A percentile compares a stretch with the other conserved stretches of the same genome.
Evolutionary conservation across 2,329 filamentous ascomycete species (phyloP).

Genomic region (Cercospora janseana): DNA sequence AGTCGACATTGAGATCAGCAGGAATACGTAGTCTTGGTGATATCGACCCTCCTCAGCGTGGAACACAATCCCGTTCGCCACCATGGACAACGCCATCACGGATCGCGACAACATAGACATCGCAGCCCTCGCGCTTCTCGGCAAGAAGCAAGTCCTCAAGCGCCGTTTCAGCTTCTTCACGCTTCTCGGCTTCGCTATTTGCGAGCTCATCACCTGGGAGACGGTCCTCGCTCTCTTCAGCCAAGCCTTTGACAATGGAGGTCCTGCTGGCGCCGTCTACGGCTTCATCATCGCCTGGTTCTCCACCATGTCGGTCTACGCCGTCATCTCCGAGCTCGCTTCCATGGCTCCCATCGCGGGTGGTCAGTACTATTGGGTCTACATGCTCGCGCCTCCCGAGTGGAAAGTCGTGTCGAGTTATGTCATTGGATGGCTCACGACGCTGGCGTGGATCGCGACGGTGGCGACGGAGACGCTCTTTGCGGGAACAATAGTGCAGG

Average conservation of each 20-base stretch:
- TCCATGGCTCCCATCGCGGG: conserved; percentile 50
- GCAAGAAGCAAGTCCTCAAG: conserved; percentile 48
- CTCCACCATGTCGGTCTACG: conserved; percentile 50
- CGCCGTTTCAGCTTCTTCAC: conserved; percentile 46
- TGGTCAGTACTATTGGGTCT: conserved; percentile 49
- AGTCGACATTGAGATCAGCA: neutral
- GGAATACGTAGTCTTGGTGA: neutral
- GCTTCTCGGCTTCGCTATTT: conserved; percentile 47
- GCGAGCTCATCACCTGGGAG: conserved; percentile 49
- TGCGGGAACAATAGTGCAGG: conserved; percentile 44
- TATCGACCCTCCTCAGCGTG: neutral
- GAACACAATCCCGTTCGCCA: neutral
- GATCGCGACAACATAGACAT: conserved; percentile 34
- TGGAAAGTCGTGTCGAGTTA: conserved; percentile 47
- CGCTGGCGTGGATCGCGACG: conserved; percentile 45
- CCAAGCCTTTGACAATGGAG: conserved; percentile 46
- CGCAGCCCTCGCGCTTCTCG: conserved; percentile 43
- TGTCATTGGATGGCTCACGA: conserved; percentile 46
- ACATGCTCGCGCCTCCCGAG: conserved; percentile 45
- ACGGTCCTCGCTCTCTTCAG: conserved; percentile 47
- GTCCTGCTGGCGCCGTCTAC: conserved; percentile 51
- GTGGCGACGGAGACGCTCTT: conserved; percentile 46
- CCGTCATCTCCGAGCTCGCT: conserved; percentile 48
- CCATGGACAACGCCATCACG: conserved; percentile 24
- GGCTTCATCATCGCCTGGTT: conserved; percentile 54